Evolutionary conservation across 2,329 filamentous ascomycete genomes (phyloP), one percentile per base, ranked within the genome.

Genomic region (Cordyceps fumosorosea): DNA sequence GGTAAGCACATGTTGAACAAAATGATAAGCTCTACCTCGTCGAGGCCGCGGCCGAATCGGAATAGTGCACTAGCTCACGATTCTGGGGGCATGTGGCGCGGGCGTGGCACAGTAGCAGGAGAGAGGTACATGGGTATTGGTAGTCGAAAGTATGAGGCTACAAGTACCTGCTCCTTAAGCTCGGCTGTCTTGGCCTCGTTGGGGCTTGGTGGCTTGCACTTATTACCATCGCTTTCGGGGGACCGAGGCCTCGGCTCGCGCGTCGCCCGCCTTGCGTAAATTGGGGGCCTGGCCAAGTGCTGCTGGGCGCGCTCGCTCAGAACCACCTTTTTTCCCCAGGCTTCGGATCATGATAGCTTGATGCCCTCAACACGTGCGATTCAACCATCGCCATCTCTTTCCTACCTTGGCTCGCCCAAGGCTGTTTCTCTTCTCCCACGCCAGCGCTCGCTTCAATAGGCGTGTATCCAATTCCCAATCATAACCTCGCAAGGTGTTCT

Each of bases 211-310:
- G 32, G 6, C 52, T n/a, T n/a, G n/a, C 18, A 34, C 34, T 34
- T 20, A 24, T 47, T 37, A n/a, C n/a, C n/a, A n/a, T 42, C 47
- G 42, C 52, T 44, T 55, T 55, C 59, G 52, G 52, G 52, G 59
- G 52, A n/a, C 59, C 59, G 59, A 62, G 59, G 45, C 52, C 44
- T 62, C 59, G 59, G 59, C 59, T 62, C 51, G 59, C 50, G 57
- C 52, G 44, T 55, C 59, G 34, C 34, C 34, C 10, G 34, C 34
- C 34, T 11, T 10, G 8, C 34, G 34, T 37, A 37, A 37, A 37
- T 37, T 12, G 34, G 34, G 11, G 29, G 29, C 29, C 29, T 5
- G 29, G 29, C 4, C 29, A 32, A 32, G 29, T 32, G n/a, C n/a
- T 54, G 32, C 37, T n/a, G 16, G 24, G 14, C 50, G 16, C 5